Evolutionary conservation across 2,329 filamentous ascomycete species (phyloP).

Genomic region (Botrytis byssoidea): DNA sequence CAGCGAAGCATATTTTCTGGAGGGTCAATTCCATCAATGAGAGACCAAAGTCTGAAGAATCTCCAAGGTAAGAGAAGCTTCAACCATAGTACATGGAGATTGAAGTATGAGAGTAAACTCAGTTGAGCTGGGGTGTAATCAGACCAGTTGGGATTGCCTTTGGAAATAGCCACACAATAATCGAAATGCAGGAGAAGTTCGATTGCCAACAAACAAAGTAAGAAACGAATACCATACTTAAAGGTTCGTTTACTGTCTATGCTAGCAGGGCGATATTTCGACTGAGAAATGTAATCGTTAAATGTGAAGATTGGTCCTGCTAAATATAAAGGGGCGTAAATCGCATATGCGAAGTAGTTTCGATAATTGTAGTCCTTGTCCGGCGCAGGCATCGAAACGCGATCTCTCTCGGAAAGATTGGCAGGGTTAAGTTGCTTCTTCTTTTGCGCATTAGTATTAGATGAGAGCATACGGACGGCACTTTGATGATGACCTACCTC

Average conservation of each 20-base stretch:
- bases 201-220: conserved; percentile 79
- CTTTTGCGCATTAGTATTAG: conserved; percentile 68
- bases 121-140: conserved; percentile 85
- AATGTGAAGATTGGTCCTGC: conserved; percentile 93
- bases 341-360: conserved; percentile 84
- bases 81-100: conserved; percentile 95
- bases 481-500: conserved; percentile 63
- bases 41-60: conserved; percentile 96
- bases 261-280: conserved; percentile 68
- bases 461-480: not conserved
- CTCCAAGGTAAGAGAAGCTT: conserved; percentile 96
- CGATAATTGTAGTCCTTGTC: conserved; percentile 71
- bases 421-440: conserved; percentile 95
- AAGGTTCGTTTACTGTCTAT: conserved; percentile 69
- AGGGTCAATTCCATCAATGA: conserved; percentile 87
- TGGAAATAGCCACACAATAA: conserved; percentile 90
- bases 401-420: conserved; percentile 83
- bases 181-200: conserved; percentile 88
- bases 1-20: conserved; percentile 99
- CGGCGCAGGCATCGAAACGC: conserved; percentile 73
- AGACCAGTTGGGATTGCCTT: conserved; percentile 74
- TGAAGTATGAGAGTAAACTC: conserved; percentile 89
- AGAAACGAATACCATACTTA: conserved; percentile 80
- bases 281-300: conserved; percentile 94
- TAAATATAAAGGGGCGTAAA: conserved; percentile 92